Evolutionary conservation across 2,329 filamentous ascomycete genomes (phyloP), one percentile per base, ranked within the genome.

Genomic region (Verticillium dahliae): DNA sequence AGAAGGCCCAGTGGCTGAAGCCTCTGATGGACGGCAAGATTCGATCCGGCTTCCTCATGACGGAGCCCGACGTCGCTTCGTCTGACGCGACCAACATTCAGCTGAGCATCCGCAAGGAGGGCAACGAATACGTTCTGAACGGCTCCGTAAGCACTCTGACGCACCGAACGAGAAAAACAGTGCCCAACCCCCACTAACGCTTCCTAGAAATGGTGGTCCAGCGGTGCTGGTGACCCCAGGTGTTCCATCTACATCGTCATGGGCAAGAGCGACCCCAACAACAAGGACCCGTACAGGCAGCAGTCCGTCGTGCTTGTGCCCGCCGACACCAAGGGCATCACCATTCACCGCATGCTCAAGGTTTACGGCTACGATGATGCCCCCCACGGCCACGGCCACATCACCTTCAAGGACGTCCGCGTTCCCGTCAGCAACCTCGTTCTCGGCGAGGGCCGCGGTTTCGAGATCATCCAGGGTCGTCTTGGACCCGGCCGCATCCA

Each of bases 321-420:
- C 2, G 86, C 90, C 18, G 81, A 85, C 66, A 87, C 90, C 1
- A 89, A 90, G 22, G 95, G 95, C 62, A 89, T 98, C 71, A 96
- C 87, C n/a, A 89, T 98, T 69, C 85, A 97, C 77, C 89, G 95
- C 68, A 97, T 97, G 91, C 81, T 99, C 61, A 89, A 84, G 58
- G 94, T 98, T 66, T 97, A 96, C 76, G 95, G 95, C 62, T 98
- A 92, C 78, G 95, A 98, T 74, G 95, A 99, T 70, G 95, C 95
- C n/a, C 95, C 95, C 2, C 95, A 99, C 75, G 95, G 95, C 61
- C 95, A 99, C 78, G 95, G 92, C 55, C 94, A 99, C 76, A 87
- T 99, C 72, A 85, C 81, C 39, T 98, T 99, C 78, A 82, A 88
- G 62, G 90, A 98, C 73, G 95, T 98, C 65, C 90, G 94, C 62